Conservation (phyloP, 2,329 filamentous ascomycete genomes). For the Colletotrichum chlorophyti region DNA sequence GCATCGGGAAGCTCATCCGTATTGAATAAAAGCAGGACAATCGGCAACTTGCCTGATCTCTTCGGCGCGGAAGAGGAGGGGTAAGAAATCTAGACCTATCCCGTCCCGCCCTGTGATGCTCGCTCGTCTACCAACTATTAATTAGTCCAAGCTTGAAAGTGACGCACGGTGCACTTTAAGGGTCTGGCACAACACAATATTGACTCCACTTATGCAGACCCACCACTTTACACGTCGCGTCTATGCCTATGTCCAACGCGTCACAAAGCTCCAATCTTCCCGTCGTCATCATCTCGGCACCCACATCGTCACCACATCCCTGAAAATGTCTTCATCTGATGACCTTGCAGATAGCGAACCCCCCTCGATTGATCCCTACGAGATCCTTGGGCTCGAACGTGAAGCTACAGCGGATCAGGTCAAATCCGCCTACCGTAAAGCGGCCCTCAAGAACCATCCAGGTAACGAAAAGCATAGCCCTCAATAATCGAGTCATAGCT, state of each 20-base stretch:
- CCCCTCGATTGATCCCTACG: conserved; percentile 77
- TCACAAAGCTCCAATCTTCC: conserved; percentile 2
- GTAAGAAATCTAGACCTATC: neutral
- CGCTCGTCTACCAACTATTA: too few species aligned
- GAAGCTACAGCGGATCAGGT: conserved; percentile 79
- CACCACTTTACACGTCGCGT: conserved; percentile 30
- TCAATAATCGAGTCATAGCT: neutral
- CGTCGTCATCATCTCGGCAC: neutral
- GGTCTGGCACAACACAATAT: neutral
- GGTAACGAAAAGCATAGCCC: conserved; percentile 54
- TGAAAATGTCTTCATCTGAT: conserved; percentile 42
- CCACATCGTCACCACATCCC: neutral
- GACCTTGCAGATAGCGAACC: conserved; percentile 63
- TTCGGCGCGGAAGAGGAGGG: conserved; percentile 5
- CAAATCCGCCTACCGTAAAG: conserved; percentile 90
- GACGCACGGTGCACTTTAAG: neutral
- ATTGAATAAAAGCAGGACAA: too few species aligned
- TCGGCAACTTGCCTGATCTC: too few species aligned
- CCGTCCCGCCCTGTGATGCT: too few species aligned
- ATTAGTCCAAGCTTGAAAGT: too few species aligned
- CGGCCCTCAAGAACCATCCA: conserved; percentile 85
- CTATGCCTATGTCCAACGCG: conserved; percentile 13
- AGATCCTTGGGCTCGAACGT: conserved; percentile 74
- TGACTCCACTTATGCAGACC: neutral
- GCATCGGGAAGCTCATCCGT: too few species aligned